These are phyloP conservation scores for Blastocystis sp. DNA, from an alignment of 352 stramenopile species.

Conservation along the genomic window DNA sequence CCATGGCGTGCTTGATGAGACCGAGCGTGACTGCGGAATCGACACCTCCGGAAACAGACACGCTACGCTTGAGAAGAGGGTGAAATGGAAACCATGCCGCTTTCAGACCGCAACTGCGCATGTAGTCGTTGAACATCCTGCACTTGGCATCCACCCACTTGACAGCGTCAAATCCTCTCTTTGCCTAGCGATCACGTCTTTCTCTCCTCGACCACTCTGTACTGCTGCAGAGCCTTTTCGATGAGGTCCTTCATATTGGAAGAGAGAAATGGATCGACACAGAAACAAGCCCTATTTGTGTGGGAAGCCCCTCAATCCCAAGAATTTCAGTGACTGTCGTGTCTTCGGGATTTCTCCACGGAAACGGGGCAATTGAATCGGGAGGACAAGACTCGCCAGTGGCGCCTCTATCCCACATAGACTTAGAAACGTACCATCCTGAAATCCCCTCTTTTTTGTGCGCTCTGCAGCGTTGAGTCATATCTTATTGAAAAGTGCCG, in stretches of 20 bases:
- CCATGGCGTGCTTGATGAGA: slow-evolving; percentile 60
- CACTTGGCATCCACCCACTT: slow-evolving; percentile 35
- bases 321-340: too few relatives aligned
- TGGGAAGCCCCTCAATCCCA: too few relatives aligned
- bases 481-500: too few relatives aligned
- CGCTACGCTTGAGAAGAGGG: slow-evolving; percentile 17
- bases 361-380: too few relatives aligned
- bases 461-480: too few relatives aligned
- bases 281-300: too few relatives aligned
- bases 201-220: neutral
- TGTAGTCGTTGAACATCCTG: slow-evolving; percentile 67
- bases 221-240: neutral
- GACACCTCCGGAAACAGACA: slow-evolving; percentile 61
- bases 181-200: neutral
- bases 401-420: too few relatives aligned
- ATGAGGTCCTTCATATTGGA: slow-evolving; percentile 6
- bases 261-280: neutral
- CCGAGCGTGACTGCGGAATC: slow-evolving; percentile 53
- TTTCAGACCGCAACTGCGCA: slow-evolving; percentile 44
- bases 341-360: too few relatives aligned
- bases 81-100: neutral
- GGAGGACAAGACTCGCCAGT: too few relatives aligned
- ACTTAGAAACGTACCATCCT: too few relatives aligned
- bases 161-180: slow-evolving; percentile 12
- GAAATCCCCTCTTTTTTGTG: too few relatives aligned